These are phyloP conservation scores for Termitomyces sp. DNA, from an alignment of 768 basidiomycete genomes.

Conservation along the genomic window DNA sequence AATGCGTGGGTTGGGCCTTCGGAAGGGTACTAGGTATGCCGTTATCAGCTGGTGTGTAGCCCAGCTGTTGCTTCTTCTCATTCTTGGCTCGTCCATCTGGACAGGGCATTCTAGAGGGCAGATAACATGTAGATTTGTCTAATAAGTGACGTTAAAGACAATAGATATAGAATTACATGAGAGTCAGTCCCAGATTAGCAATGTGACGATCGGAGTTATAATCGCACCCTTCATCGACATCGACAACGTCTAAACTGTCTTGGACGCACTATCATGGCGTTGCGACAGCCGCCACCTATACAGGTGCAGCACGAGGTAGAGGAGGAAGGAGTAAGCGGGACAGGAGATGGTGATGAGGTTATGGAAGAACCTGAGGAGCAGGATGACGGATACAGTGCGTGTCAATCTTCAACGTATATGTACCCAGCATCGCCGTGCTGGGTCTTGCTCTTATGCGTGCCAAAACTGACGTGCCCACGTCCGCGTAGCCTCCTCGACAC, in stretches of 20 bases:
- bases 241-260: conserved; percentile 19
- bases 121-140: conserved; percentile 48
- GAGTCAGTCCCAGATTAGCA: conserved; percentile 13
- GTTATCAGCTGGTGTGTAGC: conserved; percentile 64
- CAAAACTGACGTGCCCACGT: conserved; percentile 21
- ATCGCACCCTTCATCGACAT: conserved; percentile 26
- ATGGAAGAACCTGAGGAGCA: conserved; percentile 84
- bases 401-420: conserved; percentile 21
- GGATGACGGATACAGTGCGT: conserved; percentile 79
- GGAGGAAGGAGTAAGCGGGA: conserved; percentile 60
- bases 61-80: conserved; percentile 68
- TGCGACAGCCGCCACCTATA: conserved; percentile 34
- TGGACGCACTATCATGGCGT: conserved; percentile 30
- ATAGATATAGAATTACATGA: neutral
- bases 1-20: conserved; percentile 50
- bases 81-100: conserved; percentile 68
- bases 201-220: conserved; percentile 35
- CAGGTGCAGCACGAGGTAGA: conserved; percentile 59
- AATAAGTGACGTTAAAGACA: neutral
- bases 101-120: conserved; percentile 41
- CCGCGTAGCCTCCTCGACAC: conserved; percentile 79
- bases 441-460: neutral
- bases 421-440: conserved; percentile 7
- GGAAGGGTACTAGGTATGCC: conserved; percentile 69
- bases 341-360: conserved; percentile 67